These are phyloP conservation scores for Xerocomellus intermedius DNA, from an alignment of 768 basidiomycete species.

Conservation along the genomic window DNA sequence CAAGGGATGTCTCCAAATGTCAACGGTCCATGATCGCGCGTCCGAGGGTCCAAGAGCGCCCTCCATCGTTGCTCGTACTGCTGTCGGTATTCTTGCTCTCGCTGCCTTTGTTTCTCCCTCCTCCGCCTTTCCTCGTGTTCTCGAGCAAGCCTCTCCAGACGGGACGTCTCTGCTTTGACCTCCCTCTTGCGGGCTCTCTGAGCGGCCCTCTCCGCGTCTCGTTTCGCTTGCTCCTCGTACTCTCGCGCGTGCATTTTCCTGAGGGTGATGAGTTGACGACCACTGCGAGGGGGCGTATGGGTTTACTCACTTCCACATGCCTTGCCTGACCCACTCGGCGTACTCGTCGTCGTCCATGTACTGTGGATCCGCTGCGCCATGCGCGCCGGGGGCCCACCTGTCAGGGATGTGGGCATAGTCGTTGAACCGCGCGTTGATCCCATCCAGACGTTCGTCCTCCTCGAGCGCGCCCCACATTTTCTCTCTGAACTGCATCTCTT, in stretches of 20 bases:
- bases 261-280: constrained; percentile 2
- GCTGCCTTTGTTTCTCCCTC: constrained; percentile 44
- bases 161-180: constrained; percentile 50
- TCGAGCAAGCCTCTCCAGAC: constrained; percentile 49
- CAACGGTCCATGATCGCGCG: constrained; percentile 32
- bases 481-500: constrained; percentile 66
- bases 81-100: constrained; percentile 46
- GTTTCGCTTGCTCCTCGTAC: constrained; percentile 58
- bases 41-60: constrained; percentile 37
- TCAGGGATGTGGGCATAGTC: constrained; percentile 70
- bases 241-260: constrained; percentile 71
- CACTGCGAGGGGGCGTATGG: neutral
- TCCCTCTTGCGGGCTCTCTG: constrained; percentile 55
- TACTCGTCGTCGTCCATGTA: constrained; percentile 86
- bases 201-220: constrained; percentile 52
- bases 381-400: constrained; percentile 54
- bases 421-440: constrained; percentile 61
- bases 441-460: constrained; percentile 65
- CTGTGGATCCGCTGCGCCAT: constrained; percentile 41
- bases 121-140: constrained; percentile 52
- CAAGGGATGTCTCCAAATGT: constrained; percentile 67
- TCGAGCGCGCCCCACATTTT: constrained; percentile 72
- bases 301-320: constrained; percentile 75
- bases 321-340: constrained; percentile 78
- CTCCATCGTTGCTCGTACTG: constrained; percentile 62